Conservation (phyloP, 2,329 filamentous ascomycete genomes). For the Ascochyta clinopodiicola region DNA sequence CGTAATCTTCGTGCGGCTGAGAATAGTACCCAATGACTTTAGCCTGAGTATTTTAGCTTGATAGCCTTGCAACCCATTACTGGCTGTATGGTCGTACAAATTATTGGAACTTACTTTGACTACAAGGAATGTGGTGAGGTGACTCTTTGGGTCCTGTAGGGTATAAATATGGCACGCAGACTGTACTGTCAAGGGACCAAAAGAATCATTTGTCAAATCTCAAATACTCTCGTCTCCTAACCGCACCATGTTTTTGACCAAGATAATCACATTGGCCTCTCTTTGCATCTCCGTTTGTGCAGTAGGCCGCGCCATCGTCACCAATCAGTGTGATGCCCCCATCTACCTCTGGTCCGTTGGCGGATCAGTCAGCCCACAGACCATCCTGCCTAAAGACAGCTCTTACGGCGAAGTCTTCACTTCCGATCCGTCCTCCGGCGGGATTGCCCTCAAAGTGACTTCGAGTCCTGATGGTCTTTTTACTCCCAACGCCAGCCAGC, state of each 20-base stretch:
- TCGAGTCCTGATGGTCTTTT: slow-evolving; percentile 29
- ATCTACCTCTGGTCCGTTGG: slow-evolving; percentile 43
- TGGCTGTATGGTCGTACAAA: slow-evolving; percentile 11
- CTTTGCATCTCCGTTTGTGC: slow-evolving; percentile 16
- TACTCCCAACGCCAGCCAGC: slow-evolving; percentile 38
- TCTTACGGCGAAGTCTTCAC: slow-evolving; percentile 37
- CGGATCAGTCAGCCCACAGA: slow-evolving; percentile 21
- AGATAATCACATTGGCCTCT: slow-evolving; percentile 1
- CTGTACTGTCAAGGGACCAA: not conserved
- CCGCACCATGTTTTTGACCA: slow-evolving; percentile 6
- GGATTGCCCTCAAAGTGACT: slow-evolving; percentile 35
- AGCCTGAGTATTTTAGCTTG: slow-evolving; percentile 10
- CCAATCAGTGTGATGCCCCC: slow-evolving; percentile 38
- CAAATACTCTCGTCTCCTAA: not conserved
- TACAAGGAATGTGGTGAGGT: not conserved
- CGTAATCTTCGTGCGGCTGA: slow-evolving; percentile 20
- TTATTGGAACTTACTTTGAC: not conserved
- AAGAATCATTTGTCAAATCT: not conserved
- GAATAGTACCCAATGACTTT: slow-evolving; percentile 25
- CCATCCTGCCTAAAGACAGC: slow-evolving; percentile 25
- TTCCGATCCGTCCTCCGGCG: slow-evolving; percentile 29
- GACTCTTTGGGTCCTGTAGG: not conserved
- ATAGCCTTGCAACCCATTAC: slow-evolving; percentile 14
- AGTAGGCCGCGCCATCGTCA: slow-evolving; percentile 39
- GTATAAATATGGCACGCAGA: not conserved